Percentiles rank a stretch among this genome's conserved stretches.
Evolutionary conservation across 2,329 filamentous ascomycete species (phyloP).

Genomic region (Calonectria henricotiae): DNA sequence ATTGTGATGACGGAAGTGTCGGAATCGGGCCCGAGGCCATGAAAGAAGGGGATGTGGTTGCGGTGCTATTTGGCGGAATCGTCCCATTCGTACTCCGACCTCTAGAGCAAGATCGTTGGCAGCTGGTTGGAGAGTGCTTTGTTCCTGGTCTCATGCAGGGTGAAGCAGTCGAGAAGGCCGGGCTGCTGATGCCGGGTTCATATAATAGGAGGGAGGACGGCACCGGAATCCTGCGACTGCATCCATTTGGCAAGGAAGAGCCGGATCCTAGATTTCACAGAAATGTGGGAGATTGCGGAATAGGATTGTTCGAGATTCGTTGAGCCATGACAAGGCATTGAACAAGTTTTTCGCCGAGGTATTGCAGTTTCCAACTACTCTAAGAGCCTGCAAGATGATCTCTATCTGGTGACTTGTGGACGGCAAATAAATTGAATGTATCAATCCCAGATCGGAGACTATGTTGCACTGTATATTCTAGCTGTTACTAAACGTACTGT

Average conservation of each 20-base stretch:
- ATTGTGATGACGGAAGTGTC: neutral
- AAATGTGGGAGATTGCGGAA: neutral
- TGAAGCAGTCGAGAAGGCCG: conserved; percentile 1
- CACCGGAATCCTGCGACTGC: neutral
- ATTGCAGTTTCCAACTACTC: no score
- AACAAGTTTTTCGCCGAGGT: no score
- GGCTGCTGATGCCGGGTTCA: neutral
- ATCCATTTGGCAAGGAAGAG: neutral
- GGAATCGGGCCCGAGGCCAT: neutral
- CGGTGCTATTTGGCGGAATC: neutral
- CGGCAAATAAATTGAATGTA: no score
- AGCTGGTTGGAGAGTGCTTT: neutral
- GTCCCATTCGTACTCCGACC: neutral
- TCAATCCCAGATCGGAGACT: no score
- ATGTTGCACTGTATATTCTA: no score
- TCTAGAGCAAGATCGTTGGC: neutral
- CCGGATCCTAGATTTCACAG: neutral
- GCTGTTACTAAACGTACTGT: no score
- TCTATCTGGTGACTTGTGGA: no score
- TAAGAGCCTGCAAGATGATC: no score
- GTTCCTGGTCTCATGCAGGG: conserved; percentile 1
- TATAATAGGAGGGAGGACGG: neutral
- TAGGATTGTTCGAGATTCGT: neutral
- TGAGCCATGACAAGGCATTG: neutral
- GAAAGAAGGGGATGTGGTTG: neutral